A percentile compares a stretch with the other conserved stretches of the same genome.
Evolutionary conservation across 352 stramenopile genomes (phyloP).

Genomic region (Phytophthora pinifolia): DNA sequence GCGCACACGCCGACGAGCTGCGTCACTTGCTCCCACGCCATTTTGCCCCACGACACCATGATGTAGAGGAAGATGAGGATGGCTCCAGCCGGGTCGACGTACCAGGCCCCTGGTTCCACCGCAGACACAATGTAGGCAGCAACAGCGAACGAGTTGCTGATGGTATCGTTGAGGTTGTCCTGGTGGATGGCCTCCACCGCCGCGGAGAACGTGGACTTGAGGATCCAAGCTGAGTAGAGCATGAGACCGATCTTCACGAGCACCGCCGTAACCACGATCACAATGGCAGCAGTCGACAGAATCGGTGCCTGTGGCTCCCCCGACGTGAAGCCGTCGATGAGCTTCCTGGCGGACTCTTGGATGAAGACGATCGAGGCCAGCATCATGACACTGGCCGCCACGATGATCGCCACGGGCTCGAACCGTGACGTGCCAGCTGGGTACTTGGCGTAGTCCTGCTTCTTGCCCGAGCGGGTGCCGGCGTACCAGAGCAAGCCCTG

Average conservation of each 20-base stretch:
- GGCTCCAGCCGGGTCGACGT: conserved; percentile 90
- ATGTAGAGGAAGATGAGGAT: conserved; percentile 95
- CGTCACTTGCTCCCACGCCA: conserved; percentile 91
- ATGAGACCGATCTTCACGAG: conserved; percentile 72
- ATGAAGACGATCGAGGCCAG: conserved; percentile 88
- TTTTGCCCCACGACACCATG: conserved; percentile 90
- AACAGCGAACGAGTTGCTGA: conserved; percentile 91
- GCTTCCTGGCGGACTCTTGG: conserved; percentile 51
- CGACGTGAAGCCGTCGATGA: conserved; percentile 44
- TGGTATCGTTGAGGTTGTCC: conserved; percentile 95
- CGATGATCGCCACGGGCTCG: conserved; percentile 93
- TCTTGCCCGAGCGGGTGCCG: conserved; percentile 72
- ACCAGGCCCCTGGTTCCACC: conserved; percentile 68
- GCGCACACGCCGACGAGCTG: conserved; percentile 72
- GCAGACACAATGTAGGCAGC: conserved; percentile 63
- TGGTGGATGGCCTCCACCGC: conserved; percentile 71
- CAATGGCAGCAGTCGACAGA: conserved; percentile 87
- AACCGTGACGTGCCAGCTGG: conserved; percentile 89
- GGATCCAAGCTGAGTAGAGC: conserved; percentile 60
- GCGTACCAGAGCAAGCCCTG: conserved; percentile 91
- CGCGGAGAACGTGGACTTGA: conserved; percentile 49
- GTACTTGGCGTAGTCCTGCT: conserved; percentile 89
- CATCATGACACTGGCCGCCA: conserved; percentile 91
- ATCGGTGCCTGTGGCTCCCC: conserved; percentile 72
- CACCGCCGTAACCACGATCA: conserved; percentile 63